Evolutionary conservation across 2,329 filamentous ascomycete species (phyloP), one percentile per base, ranked within the genome.

Genomic region (Colletotrichum cordylinicola): DNA sequence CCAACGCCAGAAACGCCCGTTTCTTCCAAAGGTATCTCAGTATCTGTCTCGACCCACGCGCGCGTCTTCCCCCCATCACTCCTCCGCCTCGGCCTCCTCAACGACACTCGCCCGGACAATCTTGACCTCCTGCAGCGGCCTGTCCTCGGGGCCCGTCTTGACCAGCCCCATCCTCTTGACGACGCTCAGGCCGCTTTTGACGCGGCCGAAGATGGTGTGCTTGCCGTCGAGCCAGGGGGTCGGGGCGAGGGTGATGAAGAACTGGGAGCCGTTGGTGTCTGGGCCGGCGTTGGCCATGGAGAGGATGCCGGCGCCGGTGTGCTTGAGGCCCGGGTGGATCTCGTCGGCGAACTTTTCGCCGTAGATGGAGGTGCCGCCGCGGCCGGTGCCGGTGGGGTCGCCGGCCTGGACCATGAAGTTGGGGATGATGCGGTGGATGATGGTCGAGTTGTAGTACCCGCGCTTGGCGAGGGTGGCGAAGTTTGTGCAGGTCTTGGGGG

Each of bases 221-320:
- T 98, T 98, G 27, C 96, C 96, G 85, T 99, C 97, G 75, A 99
- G 86, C 96, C 96, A 98, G 1, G 97, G 97, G 18, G 97, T 96
- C 6, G 96, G 96, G 9, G 96, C 96, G 39, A 98, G 89, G 0
- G 97, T 98, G 79, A 99, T 93, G 83, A 98, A 98, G 86, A 98
- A 99, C 86, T 98, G 97, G 74, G 92, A 95, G 27, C 96, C 96
- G 84, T 98, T 98, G 43, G 96, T 98, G 84, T 98, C 92, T 10
- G 95, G 95, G 0, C 97, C 97, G 18, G 93, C 93, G 86, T 99
- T 99, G 75, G 97, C 97, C 97, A 99, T 99, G 86, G 93, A 96
- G 80, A 99, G 87, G n/a, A 98, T 90, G 2, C 96, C 96, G 6
- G 96, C 96, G 48, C 96, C 96, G 0, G 96, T 98, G 87, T 99